Evolutionary conservation across 768 basidiomycete genomes (phyloP), one percentile per base, ranked within the genome.

Genomic region (Mycena vulgaris): DNA sequence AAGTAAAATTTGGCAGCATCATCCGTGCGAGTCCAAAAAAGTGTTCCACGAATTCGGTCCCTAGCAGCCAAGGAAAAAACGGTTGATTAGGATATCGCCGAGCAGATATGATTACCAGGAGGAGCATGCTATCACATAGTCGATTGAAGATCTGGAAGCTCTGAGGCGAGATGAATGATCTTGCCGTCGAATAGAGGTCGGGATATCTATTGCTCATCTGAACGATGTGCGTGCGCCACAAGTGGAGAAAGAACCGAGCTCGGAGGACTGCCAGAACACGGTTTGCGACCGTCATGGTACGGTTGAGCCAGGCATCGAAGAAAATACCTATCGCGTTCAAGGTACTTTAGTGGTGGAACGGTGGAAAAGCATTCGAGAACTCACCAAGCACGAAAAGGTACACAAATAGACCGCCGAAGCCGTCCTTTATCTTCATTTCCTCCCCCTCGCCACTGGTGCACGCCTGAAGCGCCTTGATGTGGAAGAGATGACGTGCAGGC

Each of bases 71-170:
- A 3, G 74, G 73, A 48, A 75, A 77, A 55, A 78, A 78, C 2
- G 77, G 72, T 2, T 74, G 60, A 39, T 66, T 49, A 11, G 75
- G 75, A 45, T 79, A 77, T 51, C 52, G 58, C 25, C 49, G 33
- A 2, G 67, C 21, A 55, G 71, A 77, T 8, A 72, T 73, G 25
- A 78, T 63, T 0, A 62, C 61, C 0, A 77, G 73, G 2, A 73
- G 40, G 17, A 79, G 27, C 0, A 79, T 65, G 1, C 65, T 71
- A 49, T 79, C 78, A 35, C 78, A 79, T 13, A 77, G 61, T 2
- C 75, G 70, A 35, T 79, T 77, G 56, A 79, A 75, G 2, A 78
- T 78, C 39, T 78, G 68, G 61, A 79, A 78, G 67, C 76, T 78
- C 0, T 73, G 68, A 1, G 76, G 59, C 0, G 76, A 76, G 16